Conservation (phyloP, 345 rosid genomes). For the Eucalyptus camaldulensis region DNA sequence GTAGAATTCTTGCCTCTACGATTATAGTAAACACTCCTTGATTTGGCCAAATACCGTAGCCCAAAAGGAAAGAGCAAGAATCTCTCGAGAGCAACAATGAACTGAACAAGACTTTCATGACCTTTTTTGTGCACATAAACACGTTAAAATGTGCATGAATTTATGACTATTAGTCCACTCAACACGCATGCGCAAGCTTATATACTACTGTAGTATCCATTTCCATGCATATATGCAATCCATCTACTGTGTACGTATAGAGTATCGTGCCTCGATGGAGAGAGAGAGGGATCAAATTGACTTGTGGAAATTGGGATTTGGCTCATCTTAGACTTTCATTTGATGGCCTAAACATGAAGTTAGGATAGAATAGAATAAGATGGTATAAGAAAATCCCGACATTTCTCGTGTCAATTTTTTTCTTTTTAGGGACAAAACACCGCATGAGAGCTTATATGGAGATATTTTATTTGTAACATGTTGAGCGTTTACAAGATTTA, state of each 20-base stretch:
- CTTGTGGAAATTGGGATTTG: neutral
- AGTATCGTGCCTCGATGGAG: neutral
- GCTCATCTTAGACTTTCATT: neutral
- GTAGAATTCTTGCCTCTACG: neutral
- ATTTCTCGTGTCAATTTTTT: accelerated
- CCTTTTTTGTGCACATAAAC: neutral
- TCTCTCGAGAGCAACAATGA: neutral
- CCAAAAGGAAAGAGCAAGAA: neutral
- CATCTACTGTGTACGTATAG: neutral
- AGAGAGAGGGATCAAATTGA: neutral
- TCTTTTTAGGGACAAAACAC: neutral
- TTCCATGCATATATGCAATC: neutral
- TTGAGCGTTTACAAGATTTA: neutral
- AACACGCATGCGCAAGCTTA: neutral
- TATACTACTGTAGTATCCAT: neutral
- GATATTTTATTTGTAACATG: neutral
- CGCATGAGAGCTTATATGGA: neutral
- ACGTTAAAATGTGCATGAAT: neutral
- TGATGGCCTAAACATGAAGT: neutral
- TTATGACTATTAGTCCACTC: neutral
- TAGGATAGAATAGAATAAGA: neutral
- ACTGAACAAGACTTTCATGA: neutral
- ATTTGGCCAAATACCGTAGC: neutral
- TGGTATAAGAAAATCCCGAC: accelerated
- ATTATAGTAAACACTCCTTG: neutral